phyloP scores from a whole-genome alignment of 1,139 yeast genomes.

The Debaryomyces sp. region DNA sequence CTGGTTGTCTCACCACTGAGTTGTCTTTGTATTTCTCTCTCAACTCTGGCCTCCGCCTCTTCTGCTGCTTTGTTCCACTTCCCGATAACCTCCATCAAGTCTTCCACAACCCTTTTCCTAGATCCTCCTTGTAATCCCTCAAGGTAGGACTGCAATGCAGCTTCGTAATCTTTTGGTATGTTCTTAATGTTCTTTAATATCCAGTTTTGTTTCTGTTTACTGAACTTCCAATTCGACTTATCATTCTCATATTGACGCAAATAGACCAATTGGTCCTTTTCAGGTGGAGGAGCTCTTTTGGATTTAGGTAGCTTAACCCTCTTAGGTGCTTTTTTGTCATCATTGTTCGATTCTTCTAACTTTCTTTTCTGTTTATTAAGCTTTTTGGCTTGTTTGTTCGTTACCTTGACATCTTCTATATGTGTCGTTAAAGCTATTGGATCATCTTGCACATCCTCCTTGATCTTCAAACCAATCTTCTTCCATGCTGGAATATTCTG shows the following conservation, averaged over 20 bases:
- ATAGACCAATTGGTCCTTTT: conserved; percentile 79
- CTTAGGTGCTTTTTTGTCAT: conserved; percentile 64
- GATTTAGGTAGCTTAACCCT: conserved; percentile 73
- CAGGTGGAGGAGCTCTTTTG: conserved; percentile 76
- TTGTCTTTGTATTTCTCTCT: conserved; percentile 34
- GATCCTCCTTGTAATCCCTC: conserved; percentile 78
- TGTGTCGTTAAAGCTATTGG: conserved; percentile 44
- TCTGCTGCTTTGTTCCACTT: conserved; percentile 60
- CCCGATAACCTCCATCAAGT: conserved; percentile 48
- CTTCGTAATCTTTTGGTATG: conserved; percentile 59
- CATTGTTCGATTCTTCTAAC: conserved; percentile 21
- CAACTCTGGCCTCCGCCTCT: conserved; percentile 41
- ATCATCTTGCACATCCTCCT: conserved; percentile 41
- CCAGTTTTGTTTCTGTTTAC: conserved; percentile 96
- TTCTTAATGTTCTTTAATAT: conserved; percentile 65
- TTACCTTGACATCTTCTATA: conserved; percentile 48
- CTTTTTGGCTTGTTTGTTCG: conserved; percentile 50
- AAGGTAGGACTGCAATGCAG: conserved; percentile 58
- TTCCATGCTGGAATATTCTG: conserved; percentile 84
- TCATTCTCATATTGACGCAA: conserved; percentile 66
- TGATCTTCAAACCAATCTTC: conserved; percentile 70
- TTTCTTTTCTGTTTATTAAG: conserved; percentile 39
- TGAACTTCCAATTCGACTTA: conserved; percentile 79
- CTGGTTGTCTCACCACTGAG: conserved; percentile 18
- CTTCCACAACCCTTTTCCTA: conserved; percentile 56